Conservation (phyloP, 805 yeast species). For the Nakazawaea peltata region DNA sequence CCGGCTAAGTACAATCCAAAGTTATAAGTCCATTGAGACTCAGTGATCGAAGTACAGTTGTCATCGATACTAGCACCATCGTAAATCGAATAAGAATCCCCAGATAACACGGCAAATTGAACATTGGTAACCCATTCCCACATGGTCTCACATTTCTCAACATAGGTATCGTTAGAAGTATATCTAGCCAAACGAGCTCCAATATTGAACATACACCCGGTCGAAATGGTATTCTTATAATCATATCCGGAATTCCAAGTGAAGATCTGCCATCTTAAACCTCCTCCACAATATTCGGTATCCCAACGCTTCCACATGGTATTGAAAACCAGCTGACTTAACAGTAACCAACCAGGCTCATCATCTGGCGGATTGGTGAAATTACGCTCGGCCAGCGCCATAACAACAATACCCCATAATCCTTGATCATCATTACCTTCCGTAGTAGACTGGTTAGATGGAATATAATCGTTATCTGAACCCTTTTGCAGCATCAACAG, state of each 20-base stretch:
- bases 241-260: slow-evolving; percentile 92
- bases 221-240: slow-evolving; percentile 87
- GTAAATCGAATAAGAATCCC: slow-evolving; percentile 40
- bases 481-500: slow-evolving; percentile 74
- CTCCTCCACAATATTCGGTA: slow-evolving; percentile 64
- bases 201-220: slow-evolving; percentile 81
- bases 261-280: slow-evolving; percentile 94
- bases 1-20: slow-evolving; percentile 77
- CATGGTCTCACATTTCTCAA: slow-evolving; percentile 63
- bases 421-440: slow-evolving; percentile 99
- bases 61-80: slow-evolving; percentile 58
- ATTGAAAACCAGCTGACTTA: slow-evolving; percentile 86
- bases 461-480: slow-evolving; percentile 69
- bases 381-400: slow-evolving; percentile 87
- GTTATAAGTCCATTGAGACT: slow-evolving; percentile 79
- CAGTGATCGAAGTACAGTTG: slow-evolving; percentile 56
- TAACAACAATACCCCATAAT: slow-evolving; percentile 91
- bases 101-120: slow-evolving; percentile 34
- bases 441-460: slow-evolving; percentile 79
- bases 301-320: slow-evolving; percentile 94
- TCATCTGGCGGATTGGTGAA: slow-evolving; percentile 60
- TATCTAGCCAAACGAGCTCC: slow-evolving; percentile 84
- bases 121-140: slow-evolving; percentile 74
- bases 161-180: slow-evolving; percentile 66
- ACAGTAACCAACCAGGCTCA: slow-evolving; percentile 68